These are phyloP conservation scores for Potentilla sterilis DNA, from an alignment of 306 rosid genomes.

Conservation along the genomic window DNA sequence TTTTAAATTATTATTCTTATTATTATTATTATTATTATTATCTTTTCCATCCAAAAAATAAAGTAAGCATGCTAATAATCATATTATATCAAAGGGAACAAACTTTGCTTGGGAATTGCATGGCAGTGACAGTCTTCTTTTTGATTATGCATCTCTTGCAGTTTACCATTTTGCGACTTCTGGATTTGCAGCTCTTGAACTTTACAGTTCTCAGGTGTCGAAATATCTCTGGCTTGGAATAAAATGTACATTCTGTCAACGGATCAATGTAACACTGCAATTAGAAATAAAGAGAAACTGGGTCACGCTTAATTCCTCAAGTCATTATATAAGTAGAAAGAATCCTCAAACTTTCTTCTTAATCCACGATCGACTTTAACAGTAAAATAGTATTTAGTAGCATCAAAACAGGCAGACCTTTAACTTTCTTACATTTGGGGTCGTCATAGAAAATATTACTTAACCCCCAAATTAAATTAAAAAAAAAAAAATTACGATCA, in stretches of 20 bases:
- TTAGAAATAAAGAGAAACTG: constrained; percentile 21
- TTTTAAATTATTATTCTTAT: neutral
- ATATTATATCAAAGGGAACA: constrained; percentile 26
- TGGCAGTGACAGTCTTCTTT: constrained; percentile 29
- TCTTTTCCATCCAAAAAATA: neutral
- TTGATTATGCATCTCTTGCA: constrained; percentile 30
- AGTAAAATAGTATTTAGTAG: neutral
- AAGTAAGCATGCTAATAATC: neutral
- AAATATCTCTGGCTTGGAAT: constrained; percentile 81
- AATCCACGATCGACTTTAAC: neutral
- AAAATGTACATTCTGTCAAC: constrained; percentile 52
- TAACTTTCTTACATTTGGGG: neutral
- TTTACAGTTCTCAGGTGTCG: constrained; percentile 58
- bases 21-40: neutral
- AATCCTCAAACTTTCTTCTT: constrained; percentile 14
- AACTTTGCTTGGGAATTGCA: constrained; percentile 45
- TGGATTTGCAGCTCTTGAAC: constrained; percentile 31
- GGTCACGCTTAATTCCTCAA: neutral
- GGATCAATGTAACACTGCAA: constrained; percentile 79
- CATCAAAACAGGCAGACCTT: neutral
- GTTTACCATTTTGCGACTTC: constrained; percentile 46
- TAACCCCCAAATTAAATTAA: neutral
- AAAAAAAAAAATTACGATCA: neutral
- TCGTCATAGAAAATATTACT: neutral
- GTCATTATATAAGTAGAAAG: constrained; percentile 15